These are phyloP conservation scores for Xylariaceae sp. DNA, from an alignment of 2,329 filamentous ascomycete genomes.

Conservation along the genomic window DNA sequence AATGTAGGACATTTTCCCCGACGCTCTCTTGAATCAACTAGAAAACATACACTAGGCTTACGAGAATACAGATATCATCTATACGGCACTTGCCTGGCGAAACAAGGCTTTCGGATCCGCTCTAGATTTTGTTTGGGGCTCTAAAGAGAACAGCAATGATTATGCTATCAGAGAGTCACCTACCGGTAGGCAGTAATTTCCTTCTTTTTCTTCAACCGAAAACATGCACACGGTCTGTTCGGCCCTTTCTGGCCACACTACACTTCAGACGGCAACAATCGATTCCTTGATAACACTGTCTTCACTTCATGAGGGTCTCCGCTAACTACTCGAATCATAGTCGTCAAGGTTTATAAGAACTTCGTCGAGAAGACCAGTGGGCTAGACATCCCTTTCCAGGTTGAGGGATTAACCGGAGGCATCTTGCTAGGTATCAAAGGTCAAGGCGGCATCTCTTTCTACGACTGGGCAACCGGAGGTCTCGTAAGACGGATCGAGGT, in stretches of 20 bases:
- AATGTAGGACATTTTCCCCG: conserved; percentile 48
- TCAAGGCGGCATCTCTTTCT: conserved; percentile 91
- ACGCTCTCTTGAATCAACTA: not conserved
- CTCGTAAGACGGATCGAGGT: conserved; percentile 90
- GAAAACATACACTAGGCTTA: not conserved
- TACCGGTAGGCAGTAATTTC: conserved; percentile 54
- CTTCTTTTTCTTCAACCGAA: not conserved
- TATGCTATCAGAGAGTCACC: conserved; percentile 94
- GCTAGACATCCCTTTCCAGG: conserved; percentile 91
- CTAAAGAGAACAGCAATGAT: conserved; percentile 97
- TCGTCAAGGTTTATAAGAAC: conserved; percentile 94
- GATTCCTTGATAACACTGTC: not conserved
- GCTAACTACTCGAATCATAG: conserved; percentile 4
- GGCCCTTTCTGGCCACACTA: not conserved
- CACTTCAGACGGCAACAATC: not conserved
- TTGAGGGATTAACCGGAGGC: conserved; percentile 85
- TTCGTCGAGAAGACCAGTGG: conserved; percentile 89
- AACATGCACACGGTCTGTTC: too few species aligned
- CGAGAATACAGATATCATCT: conserved; percentile 70
- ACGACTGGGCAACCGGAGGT: conserved; percentile 89
- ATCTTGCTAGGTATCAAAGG: conserved; percentile 91
- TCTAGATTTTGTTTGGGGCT: conserved; percentile 94
- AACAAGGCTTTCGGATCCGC: conserved; percentile 97
- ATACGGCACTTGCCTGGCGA: conserved; percentile 91
- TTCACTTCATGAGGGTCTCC: not conserved